These are phyloP conservation scores for Suhomyces prunicola DNA, from an alignment of 805 yeast genomes.

Conservation along the genomic window DNA sequence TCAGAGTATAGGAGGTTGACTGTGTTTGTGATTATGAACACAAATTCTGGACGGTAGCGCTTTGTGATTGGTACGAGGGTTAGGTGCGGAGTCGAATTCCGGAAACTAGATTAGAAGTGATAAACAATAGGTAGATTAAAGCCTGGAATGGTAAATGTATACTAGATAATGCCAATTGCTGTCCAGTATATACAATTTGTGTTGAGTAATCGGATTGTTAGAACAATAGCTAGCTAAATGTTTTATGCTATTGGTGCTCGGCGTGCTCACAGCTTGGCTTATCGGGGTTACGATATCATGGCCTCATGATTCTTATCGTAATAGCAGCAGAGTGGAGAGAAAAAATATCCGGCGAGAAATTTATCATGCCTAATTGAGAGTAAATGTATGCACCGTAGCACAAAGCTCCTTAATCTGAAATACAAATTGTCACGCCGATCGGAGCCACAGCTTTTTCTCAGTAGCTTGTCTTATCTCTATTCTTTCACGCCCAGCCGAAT, in stretches of 20 bases:
- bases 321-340: not conserved
- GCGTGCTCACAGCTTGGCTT: not conserved
- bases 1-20: conserved; percentile 12
- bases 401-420: not conserved
- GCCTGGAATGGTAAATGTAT: not conserved
- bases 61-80: not conserved
- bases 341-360: not conserved
- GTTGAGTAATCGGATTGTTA: not conserved
- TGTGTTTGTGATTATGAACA: not conserved
- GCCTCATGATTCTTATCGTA: not conserved
- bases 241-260: not conserved
- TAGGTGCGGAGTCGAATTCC: not conserved
- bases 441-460: not conserved
- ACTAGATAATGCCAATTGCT: not conserved
- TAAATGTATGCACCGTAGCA: not conserved
- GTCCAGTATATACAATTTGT: not conserved
- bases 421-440: not conserved
- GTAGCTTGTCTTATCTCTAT: not conserved
- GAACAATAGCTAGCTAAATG: not conserved
- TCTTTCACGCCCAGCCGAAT: too few relatives aligned
- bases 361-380: not conserved
- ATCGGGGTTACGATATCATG: not conserved
- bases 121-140: not conserved
- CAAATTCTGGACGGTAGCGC: not conserved
- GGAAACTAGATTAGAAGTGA: not conserved